Evolutionary conservation across 1,284 basidiomycete genomes (phyloP).

Genomic region (Inonotus obliquus): DNA sequence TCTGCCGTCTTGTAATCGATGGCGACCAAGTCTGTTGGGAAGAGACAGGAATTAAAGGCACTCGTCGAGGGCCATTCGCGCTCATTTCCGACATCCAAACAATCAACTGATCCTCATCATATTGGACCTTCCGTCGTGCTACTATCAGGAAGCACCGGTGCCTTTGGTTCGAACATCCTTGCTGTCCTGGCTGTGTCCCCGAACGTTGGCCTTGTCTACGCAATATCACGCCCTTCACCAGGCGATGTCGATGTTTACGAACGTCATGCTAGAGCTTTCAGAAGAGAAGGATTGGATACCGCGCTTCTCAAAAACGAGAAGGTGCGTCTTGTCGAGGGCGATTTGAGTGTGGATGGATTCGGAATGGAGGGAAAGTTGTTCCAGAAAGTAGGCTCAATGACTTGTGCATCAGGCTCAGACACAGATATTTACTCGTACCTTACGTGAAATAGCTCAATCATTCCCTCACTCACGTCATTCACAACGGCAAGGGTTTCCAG

Average conservation of each 20-base stretch:
- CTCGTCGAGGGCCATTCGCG: conserved; percentile 22
- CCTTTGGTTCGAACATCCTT: conserved; percentile 31
- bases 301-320: conserved; percentile 16
- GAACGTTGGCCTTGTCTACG: conserved; percentile 28
- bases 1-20: background rate
- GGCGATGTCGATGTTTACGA: conserved; percentile 18
- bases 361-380: background rate
- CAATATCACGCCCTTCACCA: conserved; percentile 28
- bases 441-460: conserved; percentile 15
- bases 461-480: conserved; percentile 29
- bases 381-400: background rate
- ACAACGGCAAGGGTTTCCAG: conserved; percentile 27
- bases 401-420: background rate
- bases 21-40: background rate
- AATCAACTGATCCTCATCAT: background rate
- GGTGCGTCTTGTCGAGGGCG: conserved; percentile 26
- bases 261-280: conserved; percentile 28
- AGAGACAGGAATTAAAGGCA: conserved; percentile 13
- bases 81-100: conserved; percentile 15
- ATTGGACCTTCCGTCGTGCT: conserved; percentile 23
- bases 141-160: conserved; percentile 35
- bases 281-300: conserved; percentile 21
- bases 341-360: conserved; percentile 17
- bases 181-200: conserved; percentile 23
- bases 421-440: background rate